Conservation (phyloP, 2,329 filamentous ascomycete species). For the Bipolaris gigantea region DNA sequence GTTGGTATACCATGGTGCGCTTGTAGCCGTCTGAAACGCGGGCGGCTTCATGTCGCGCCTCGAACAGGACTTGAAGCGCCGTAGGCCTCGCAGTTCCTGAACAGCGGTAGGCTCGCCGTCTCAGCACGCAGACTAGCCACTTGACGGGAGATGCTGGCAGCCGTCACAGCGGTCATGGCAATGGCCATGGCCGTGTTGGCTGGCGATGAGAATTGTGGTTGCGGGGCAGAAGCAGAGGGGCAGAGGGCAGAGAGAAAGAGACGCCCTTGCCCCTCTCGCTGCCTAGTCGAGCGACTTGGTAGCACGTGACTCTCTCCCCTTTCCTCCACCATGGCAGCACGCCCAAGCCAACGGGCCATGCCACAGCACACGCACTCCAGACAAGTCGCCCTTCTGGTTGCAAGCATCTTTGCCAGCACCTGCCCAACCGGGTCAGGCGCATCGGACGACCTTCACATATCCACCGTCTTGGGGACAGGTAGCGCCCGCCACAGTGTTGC, state of each 20-base stretch:
- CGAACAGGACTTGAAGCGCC: conserved; percentile 44
- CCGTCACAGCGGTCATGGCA: conserved; percentile 9
- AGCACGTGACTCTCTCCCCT: conserved; percentile 4
- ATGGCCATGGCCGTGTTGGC: conserved; percentile 6
- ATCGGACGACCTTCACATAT: neutral
- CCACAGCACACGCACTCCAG: too few species aligned
- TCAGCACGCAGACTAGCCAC: conserved; percentile 28
- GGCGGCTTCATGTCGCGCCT: conserved; percentile 41
- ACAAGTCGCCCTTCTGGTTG: too few species aligned
- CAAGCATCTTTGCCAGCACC: neutral
- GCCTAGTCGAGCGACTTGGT: neutral
- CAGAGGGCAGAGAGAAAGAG: neutral
- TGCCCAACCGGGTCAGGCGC: neutral
- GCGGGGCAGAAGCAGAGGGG: neutral
- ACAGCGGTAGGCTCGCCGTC: conserved; percentile 32
- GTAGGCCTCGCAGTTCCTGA: conserved; percentile 35
- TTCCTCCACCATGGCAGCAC: neutral
- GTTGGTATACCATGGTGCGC: conserved; percentile 41
- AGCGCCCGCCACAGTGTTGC: neutral
- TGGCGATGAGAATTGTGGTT: conserved; percentile 3
- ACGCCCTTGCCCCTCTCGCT: too few species aligned
- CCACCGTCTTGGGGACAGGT: neutral
- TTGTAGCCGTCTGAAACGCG: conserved; percentile 41
- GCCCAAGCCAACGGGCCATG: too few species aligned
- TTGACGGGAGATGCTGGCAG: conserved; percentile 17